Conservation (phyloP, 257 asterid genomes). For the Salvia hispanica region DNA sequence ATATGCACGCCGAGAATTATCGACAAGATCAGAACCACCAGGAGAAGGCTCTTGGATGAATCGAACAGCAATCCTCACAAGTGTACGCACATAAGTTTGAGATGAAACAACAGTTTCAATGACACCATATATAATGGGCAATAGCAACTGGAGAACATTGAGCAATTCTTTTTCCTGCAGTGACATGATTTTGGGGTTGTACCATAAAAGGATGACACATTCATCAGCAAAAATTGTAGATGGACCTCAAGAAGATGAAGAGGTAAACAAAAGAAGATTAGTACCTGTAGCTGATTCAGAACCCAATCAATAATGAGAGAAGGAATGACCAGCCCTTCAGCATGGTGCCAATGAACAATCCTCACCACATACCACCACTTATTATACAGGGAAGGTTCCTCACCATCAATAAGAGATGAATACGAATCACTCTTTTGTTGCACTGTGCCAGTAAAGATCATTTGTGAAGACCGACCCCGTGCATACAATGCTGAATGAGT, state of each 20-base stretch:
- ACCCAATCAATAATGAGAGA: conserved; percentile 96
- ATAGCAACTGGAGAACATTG: conserved; percentile 82
- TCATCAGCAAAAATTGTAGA: conserved; percentile 24
- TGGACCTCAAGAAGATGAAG: conserved; percentile 18
- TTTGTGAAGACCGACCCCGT: conserved; percentile 71
- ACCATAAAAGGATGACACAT: conserved; percentile 28
- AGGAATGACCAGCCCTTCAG: conserved; percentile 88
- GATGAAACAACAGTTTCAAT: conserved; percentile 86
- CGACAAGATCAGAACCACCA: conserved; percentile 96
- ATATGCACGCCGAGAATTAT: conserved; percentile 91
- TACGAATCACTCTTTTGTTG: conserved; percentile 59
- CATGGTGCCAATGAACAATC: conserved; percentile 92
- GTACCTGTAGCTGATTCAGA: conserved; percentile 95
- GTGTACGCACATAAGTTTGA: conserved; percentile 82
- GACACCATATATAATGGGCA: conserved; percentile 91
- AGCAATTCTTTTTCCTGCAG: conserved; percentile 86
- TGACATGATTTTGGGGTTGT: conserved; percentile 27
- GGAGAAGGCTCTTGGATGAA: conserved; percentile 94
- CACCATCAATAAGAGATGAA: conserved; percentile 55
- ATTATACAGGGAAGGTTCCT: conserved; percentile 79
- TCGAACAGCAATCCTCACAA: conserved; percentile 71
- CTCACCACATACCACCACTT: conserved; percentile 99
- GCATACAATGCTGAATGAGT: conserved; percentile 56
- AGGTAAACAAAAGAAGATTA: conserved; percentile 9
- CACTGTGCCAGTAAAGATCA: conserved; percentile 63